phyloP scores from a whole-genome alignment of 176 grass and related monocot species.

The Bothriochloa decipiens region DNA sequence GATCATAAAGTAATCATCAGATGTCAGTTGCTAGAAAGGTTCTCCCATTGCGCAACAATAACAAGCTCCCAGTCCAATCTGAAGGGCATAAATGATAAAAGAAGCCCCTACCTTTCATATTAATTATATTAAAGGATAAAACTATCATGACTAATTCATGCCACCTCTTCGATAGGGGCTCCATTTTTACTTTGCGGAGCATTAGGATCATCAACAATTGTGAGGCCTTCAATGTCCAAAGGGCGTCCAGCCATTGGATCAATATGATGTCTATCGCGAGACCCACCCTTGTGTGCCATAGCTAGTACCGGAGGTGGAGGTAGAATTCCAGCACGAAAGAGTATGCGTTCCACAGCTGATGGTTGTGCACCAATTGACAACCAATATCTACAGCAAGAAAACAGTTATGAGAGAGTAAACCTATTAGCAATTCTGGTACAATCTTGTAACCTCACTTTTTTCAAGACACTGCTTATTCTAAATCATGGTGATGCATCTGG shows the following conservation, averaged over 20 bases:
- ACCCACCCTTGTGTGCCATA: constrained; percentile 70
- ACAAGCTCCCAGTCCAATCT: background rate
- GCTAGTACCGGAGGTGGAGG: constrained; percentile 72
- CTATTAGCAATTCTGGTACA: background rate
- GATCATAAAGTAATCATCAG: background rate
- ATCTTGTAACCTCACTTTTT: background rate
- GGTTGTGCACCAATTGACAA: constrained; percentile 83
- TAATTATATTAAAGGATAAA: constrained; percentile 3
- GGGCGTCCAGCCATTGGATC: constrained; percentile 67
- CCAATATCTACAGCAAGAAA: constrained; percentile 59
- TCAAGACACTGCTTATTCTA: background rate
- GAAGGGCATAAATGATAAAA: background rate
- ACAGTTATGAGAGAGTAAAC: background rate
- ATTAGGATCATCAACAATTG: constrained; percentile 18
- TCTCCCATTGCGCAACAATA: background rate
- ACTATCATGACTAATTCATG: constrained; percentile 13
- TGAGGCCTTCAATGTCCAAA: constrained; percentile 29
- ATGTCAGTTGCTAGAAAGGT: background rate
- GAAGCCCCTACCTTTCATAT: constrained; percentile 3
- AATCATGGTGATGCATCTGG: background rate
- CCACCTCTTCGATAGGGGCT: background rate
- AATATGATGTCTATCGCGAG: constrained; percentile 49
- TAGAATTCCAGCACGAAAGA: constrained; percentile 66
- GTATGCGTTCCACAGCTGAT: constrained; percentile 70
- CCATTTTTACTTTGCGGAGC: constrained; percentile 15